These are phyloP conservation scores for Wickerhamomyces chaumierensis DNA, from an alignment of 805 yeast genomes.

Conservation along the genomic window DNA sequence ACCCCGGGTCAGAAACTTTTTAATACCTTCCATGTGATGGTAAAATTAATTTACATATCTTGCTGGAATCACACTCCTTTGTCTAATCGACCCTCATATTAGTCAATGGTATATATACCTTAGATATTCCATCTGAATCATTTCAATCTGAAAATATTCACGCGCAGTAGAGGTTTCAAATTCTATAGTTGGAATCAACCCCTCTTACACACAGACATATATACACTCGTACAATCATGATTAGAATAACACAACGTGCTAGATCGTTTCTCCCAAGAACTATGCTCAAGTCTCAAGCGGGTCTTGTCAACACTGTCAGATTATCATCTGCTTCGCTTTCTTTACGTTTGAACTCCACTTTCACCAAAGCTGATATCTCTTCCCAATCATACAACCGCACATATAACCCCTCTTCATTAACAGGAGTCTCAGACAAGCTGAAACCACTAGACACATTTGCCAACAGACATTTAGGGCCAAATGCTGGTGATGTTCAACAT, in stretches of 20 bases:
- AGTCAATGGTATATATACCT: no score
- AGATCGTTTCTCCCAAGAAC: neutral
- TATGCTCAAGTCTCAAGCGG: neutral
- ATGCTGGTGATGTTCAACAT: slow-evolving; percentile 42
- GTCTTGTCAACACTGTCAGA: neutral
- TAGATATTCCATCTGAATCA: no score
- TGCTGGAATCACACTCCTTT: no score
- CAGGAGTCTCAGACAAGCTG: slow-evolving; percentile 8
- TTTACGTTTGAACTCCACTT: neutral
- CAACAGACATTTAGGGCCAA: slow-evolving; percentile 86
- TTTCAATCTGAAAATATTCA: no score
- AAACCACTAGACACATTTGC: slow-evolving; percentile 68
- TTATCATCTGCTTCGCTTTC: neutral
- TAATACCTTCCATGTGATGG: no score
- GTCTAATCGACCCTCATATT: no score
- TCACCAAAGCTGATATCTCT: slow-evolving; percentile 38
- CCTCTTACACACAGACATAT: no score
- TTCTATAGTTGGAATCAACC: no score
- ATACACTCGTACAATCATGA: no score
- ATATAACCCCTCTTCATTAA: slow-evolving; percentile 27
- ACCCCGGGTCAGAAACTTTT: no score
- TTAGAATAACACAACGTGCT: neutral
- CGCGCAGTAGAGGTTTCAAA: no score
- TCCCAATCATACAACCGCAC: slow-evolving; percentile 38
- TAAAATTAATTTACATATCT: no score